These are phyloP conservation scores for Paramyrothecium roridum DNA, from an alignment of 2,329 filamentous ascomycete species.

Conservation along the genomic window DNA sequence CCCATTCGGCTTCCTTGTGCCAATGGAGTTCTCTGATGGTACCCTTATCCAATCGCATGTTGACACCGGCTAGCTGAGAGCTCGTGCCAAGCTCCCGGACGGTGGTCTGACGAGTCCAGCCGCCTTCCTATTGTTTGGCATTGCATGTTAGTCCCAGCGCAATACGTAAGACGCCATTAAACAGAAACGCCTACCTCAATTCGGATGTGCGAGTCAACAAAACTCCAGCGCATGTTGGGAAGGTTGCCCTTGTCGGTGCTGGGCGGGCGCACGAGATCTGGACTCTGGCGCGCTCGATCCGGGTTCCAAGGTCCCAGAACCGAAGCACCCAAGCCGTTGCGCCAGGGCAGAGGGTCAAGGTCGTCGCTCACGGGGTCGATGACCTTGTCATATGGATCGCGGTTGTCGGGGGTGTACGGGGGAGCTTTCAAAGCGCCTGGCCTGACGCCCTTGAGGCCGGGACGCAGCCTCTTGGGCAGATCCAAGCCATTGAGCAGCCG, in stretches of 20 bases:
- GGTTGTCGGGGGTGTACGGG: slow-evolving; percentile 53
- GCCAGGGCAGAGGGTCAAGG: slow-evolving; percentile 63
- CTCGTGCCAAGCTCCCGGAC: slow-evolving; percentile 61
- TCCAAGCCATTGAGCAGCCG: slow-evolving; percentile 48
- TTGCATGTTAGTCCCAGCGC: background rate
- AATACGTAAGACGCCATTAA: background rate
- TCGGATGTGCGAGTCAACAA: slow-evolving; percentile 60
- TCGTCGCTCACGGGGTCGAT: slow-evolving; percentile 58
- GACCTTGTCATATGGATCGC: slow-evolving; percentile 60
- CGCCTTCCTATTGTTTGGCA: slow-evolving; percentile 55
- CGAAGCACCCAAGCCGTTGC: slow-evolving; percentile 61
- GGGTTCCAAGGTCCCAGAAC: slow-evolving; percentile 69
- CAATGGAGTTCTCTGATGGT: slow-evolving; percentile 77
- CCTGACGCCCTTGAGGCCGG: slow-evolving; percentile 14
- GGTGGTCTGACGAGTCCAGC: slow-evolving; percentile 75
- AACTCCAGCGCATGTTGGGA: slow-evolving; percentile 71
- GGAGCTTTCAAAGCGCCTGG: slow-evolving; percentile 35
- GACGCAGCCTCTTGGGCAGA: slow-evolving; percentile 39
- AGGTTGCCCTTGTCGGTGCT: slow-evolving; percentile 70
- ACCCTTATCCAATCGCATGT: slow-evolving; percentile 72
- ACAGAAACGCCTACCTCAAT: slow-evolving; percentile 52
- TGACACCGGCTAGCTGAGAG: slow-evolving; percentile 71
- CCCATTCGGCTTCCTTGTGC: slow-evolving; percentile 81
- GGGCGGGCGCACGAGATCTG: slow-evolving; percentile 68
- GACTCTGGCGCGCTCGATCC: slow-evolving; percentile 65